Evolutionary conservation across 2,329 filamentous ascomycete genomes (phyloP).

Genomic region (Elsinoe fawcettii): DNA sequence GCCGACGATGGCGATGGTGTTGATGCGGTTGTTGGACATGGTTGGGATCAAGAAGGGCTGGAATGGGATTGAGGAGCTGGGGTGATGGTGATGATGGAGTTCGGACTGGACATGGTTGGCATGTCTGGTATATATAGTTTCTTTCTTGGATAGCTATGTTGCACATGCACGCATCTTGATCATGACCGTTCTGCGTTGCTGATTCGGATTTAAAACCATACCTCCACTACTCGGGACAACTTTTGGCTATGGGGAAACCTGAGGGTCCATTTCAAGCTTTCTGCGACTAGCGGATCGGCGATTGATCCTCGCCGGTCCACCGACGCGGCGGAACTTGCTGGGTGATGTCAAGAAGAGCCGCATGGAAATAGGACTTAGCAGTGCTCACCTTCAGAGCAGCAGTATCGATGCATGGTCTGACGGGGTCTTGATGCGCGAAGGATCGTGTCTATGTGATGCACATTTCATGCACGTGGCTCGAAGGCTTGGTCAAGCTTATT

Average conservation of each 20-base stretch:
- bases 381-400: too few relatives aligned
- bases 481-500: too few relatives aligned
- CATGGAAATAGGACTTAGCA: too few relatives aligned
- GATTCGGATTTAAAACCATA: background rate
- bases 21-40: slow-evolving; percentile 23
- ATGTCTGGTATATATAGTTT: background rate
- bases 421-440: too few relatives aligned
- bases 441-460: too few relatives aligned
- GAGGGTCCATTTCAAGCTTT: too few relatives aligned
- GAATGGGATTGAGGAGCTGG: background rate
- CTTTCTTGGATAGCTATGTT: too few relatives aligned
- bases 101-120: background rate
- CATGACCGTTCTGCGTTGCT: background rate
- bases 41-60: background rate
- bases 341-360: too few relatives aligned
- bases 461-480: too few relatives aligned
- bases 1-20: slow-evolving; percentile 35
- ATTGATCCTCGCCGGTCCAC: background rate
- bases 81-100: background rate
- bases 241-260: background rate
- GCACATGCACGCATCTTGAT: background rate
- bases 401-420: too few relatives aligned
- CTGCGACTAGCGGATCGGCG: background rate
- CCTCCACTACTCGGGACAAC: background rate
- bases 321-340: background rate